Evolutionary conservation across 345 rosid genomes (phyloP), one percentile per base, ranked within the genome.

Genomic region (Syzygium grande): DNA sequence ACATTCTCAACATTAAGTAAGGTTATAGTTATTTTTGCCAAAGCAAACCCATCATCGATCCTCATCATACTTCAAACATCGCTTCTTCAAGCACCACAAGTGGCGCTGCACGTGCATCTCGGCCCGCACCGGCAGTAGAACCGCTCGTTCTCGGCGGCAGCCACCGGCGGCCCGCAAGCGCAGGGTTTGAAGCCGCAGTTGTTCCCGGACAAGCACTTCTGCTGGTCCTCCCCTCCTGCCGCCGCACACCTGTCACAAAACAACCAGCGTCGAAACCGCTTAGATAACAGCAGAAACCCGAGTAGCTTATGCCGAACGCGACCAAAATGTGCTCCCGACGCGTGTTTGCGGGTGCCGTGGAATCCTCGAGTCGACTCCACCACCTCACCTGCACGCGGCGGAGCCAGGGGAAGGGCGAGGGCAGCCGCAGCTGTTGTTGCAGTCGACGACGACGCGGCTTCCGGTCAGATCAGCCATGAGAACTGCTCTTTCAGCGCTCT

Each of bases 131-230:
- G 38, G 19, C 38, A 15, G 41, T 29, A 65, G 77, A 65, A 65
- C 0, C 21, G 41, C 1, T 2, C 41, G 21, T 29, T 7, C 77
- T 15, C 22, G 3, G 41, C 5, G 15, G 77, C 3, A 0, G 19
- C 19, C 2, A 38, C 41, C 2, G 41, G 0, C 9, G 0, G 41
- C 38, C 41, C 0, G 3, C 77, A 29, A 15, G 11, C 11, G 11
- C 22, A 63, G 0, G 1, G 38, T 15, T 0, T 63, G 77, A 9
- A 29, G 38, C 77, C 10, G 5, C 77, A 63, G 38, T 63, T 63
- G 38, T 0, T 29, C 22, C 22, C 11, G 22, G 11, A 29, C 77
- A 29, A 65, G 77, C 77, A 29, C 1, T 29, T 34, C 77, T 29
- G 15, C 21, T 15, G 21, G 22, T 0, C 21, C 4, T 7, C 73